Percentiles rank a stretch among this genome's conserved stretches.
Evolutionary conservation across 2,329 filamentous ascomycete species (phyloP).

Genomic region (Sphaerulina musiva): DNA sequence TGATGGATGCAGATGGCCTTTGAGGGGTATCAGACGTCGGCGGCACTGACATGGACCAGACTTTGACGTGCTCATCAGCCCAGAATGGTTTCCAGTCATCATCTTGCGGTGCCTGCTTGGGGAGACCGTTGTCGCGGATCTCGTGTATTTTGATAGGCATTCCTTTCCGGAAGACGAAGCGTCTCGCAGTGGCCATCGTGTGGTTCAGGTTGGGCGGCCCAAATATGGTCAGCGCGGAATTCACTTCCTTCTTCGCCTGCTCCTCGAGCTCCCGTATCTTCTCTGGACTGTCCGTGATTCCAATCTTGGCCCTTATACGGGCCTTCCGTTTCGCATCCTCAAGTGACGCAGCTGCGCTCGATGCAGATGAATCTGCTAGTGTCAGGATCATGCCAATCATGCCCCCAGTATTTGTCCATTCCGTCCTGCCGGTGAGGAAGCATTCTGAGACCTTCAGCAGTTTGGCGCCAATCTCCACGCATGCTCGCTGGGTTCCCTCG

Average conservation of each 20-base stretch:
- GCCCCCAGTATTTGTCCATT: slow-evolving; percentile 73
- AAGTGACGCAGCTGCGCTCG: slow-evolving; percentile 42
- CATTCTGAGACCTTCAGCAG: slow-evolving; percentile 64
- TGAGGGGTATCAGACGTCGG: slow-evolving; percentile 21
- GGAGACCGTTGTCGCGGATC: slow-evolving; percentile 38
- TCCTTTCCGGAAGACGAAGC: slow-evolving; percentile 80
- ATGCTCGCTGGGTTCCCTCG: slow-evolving; percentile 78
- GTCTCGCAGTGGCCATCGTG: slow-evolving; percentile 70
- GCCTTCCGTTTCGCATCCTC: slow-evolving; percentile 37
- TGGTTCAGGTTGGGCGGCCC: slow-evolving; percentile 76
- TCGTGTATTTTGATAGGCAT: slow-evolving; percentile 69
- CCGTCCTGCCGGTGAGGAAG: slow-evolving; percentile 71
- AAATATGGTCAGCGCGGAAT: slow-evolving; percentile 57
- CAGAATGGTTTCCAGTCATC: slow-evolving; percentile 55
- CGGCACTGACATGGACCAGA: slow-evolving; percentile 70
- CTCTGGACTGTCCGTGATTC: slow-evolving; percentile 19
- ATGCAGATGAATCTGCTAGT: slow-evolving; percentile 59
- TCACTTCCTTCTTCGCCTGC: slow-evolving; percentile 30
- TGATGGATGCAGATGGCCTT: slow-evolving; percentile 15
- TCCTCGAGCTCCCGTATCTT: slow-evolving; percentile 28
- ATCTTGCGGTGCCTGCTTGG: slow-evolving; percentile 27
- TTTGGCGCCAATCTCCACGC: slow-evolving; percentile 60
- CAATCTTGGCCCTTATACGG: slow-evolving; percentile 32
- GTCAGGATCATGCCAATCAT: slow-evolving; percentile 80
- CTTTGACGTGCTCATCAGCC: slow-evolving; percentile 67